Conservation (phyloP, 768 basidiomycete species). For the Lactarius evosmus region DNA sequence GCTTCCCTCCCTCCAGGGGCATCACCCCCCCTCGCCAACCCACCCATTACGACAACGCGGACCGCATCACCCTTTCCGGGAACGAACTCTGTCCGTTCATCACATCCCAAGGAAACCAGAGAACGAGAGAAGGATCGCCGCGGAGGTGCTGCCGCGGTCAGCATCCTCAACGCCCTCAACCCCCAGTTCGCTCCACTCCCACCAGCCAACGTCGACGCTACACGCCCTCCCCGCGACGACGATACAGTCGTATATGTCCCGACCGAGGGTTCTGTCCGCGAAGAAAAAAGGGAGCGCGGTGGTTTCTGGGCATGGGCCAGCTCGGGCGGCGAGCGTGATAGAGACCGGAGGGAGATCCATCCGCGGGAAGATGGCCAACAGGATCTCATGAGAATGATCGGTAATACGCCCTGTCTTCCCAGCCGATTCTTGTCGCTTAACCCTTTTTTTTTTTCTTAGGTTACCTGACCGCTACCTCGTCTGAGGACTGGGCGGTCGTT, state of each 20-base stretch:
- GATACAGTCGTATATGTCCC: conserved; percentile 29
- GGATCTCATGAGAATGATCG: conserved; percentile 69
- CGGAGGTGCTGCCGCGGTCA: conserved; percentile 40
- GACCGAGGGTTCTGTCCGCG: conserved; percentile 32
- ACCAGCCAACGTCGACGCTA: conserved; percentile 16
- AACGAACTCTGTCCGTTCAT: conserved; percentile 5
- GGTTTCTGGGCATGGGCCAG: conserved; percentile 49
- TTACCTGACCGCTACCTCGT: conserved; percentile 70
- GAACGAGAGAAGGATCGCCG: conserved; percentile 33
- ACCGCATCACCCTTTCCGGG: conserved; percentile 17
- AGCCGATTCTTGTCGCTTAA: neutral
- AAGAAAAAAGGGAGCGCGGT: conserved; percentile 46
- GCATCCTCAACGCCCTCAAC: conserved; percentile 61
- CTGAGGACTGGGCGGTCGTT: conserved; percentile 80
- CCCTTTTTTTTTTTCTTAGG: conserved; percentile 40
- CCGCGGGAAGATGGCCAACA: conserved; percentile 42
- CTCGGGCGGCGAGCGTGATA: conserved; percentile 37
- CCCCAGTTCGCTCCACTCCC: conserved; percentile 40
- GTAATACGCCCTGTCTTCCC: conserved; percentile 36
- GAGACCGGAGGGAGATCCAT: conserved; percentile 38
- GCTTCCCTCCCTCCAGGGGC: conserved; percentile 46
- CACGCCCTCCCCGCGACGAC: conserved; percentile 36
- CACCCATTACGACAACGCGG: conserved; percentile 20
- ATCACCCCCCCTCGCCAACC: conserved; percentile 40
- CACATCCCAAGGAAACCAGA: conserved; percentile 30